A percentile compares a stretch with the other conserved stretches of the same genome.
phyloP scores from a whole-genome alignment of 306 rosid genomes.

The Argentina anserina region DNA sequence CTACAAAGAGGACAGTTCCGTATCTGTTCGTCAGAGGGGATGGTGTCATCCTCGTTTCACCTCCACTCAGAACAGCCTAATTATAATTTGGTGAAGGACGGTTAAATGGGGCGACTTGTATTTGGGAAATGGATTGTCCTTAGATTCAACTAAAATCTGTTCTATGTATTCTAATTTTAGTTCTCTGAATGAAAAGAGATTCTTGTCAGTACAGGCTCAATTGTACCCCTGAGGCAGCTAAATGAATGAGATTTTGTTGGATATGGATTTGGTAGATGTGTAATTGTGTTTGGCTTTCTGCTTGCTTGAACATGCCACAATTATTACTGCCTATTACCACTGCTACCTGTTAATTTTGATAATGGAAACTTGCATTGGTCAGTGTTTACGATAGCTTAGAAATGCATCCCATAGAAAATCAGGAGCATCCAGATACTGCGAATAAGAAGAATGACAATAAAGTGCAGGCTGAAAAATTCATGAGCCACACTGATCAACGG shows the following conservation, averaged over 20 bases:
- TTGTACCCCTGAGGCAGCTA: conserved; percentile 14
- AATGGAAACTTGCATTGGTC: too few relatives aligned
- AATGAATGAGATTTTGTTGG: not conserved
- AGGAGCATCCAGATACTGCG: too few relatives aligned
- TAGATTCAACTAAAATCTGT: conserved; percentile 3
- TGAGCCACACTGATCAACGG: too few relatives aligned
- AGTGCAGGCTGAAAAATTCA: too few relatives aligned
- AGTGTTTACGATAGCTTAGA: too few relatives aligned
- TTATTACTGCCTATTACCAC: not conserved
- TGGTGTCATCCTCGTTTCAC: conserved; percentile 96
- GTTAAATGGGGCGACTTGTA: conserved; percentile 31
- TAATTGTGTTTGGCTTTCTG: not conserved
- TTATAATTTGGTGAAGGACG: conserved; percentile 39
- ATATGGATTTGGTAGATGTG: not conserved
- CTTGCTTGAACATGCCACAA: not conserved
- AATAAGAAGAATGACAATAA: too few relatives aligned
- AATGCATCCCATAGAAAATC: too few relatives aligned
- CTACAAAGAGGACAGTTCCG: conserved; percentile 83
- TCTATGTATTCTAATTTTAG: conserved; percentile 2
- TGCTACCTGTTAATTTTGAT: too few relatives aligned
- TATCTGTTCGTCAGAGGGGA: conserved; percentile 98
- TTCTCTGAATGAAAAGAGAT: conserved; percentile 7
- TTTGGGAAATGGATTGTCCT: not conserved
- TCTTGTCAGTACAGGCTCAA: conserved; percentile 6
- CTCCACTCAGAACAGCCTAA: conserved; percentile 91